Evolutionary conservation across 2,329 filamentous ascomycete genomes (phyloP).

Genomic region (Cordyceps javanica): DNA sequence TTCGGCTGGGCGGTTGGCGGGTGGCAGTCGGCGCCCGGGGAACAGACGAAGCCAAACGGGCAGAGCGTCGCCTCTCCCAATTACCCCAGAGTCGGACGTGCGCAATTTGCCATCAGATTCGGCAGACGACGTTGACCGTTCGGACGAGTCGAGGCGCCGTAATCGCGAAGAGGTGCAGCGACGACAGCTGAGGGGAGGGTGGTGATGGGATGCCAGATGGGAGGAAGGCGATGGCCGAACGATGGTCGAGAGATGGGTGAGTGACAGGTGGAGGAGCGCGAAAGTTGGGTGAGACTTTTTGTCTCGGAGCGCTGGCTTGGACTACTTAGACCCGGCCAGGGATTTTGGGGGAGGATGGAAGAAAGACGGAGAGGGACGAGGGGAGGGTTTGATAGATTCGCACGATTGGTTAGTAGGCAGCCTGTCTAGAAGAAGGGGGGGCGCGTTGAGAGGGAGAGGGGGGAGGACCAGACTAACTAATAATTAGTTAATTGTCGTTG

Average conservation of each 20-base stretch:
- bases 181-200: not conserved
- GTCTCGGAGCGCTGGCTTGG: slow-evolving; percentile 6
- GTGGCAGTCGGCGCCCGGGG: slow-evolving; percentile 7
- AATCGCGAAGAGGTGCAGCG: not conserved
- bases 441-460: too few species aligned
- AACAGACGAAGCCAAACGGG: slow-evolving; percentile 11
- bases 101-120: slow-evolving; percentile 10
- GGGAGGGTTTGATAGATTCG: too few species aligned
- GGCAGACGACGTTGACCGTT: not conserved
- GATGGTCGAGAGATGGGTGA: too few species aligned
- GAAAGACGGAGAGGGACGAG: not conserved
- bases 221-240: not conserved
- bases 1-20: not conserved
- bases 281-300: slow-evolving; percentile 6
- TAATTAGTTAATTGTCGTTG: too few species aligned
- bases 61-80: slow-evolving; percentile 13
- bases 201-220: not conserved
- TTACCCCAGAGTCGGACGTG: slow-evolving; percentile 7
- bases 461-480: too few species aligned
- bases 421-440: not conserved
- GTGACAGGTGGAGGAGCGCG: slow-evolving; percentile 3
- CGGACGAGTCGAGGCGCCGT: not conserved
- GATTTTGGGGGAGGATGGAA: not conserved
- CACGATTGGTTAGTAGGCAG: too few species aligned
- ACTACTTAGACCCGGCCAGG: slow-evolving; percentile 1